These are phyloP conservation scores for Marasmius fiardii DNA, from an alignment of 1,284 basidiomycete species.

Conservation along the genomic window DNA sequence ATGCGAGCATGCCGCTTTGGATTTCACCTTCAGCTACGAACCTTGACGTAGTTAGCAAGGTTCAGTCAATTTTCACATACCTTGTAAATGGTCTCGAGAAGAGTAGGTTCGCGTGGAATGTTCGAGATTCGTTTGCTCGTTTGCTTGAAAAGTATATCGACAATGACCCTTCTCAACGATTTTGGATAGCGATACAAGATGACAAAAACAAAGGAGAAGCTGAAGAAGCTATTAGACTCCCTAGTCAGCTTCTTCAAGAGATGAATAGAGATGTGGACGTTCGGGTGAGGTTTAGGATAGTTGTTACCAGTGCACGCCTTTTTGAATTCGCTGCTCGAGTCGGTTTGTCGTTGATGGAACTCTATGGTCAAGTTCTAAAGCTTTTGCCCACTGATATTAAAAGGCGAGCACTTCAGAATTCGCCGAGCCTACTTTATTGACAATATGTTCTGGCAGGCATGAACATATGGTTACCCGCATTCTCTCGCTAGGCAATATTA, in stretches of 20 bases:
- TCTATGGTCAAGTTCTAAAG: slow-evolving; percentile 45
- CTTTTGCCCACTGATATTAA: slow-evolving; percentile 39
- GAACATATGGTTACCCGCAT: slow-evolving; percentile 81
- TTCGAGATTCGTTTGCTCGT: slow-evolving; percentile 60
- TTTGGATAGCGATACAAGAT: slow-evolving; percentile 38
- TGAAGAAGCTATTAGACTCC: slow-evolving; percentile 34
- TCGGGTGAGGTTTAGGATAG: slow-evolving; percentile 81
- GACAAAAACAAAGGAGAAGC: no score
- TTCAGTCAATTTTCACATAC: slow-evolving; percentile 50
- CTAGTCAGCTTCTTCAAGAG: slow-evolving; percentile 45
- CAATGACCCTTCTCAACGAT: slow-evolving; percentile 53
- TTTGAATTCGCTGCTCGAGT: slow-evolving; percentile 41
- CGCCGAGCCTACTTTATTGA: neutral
- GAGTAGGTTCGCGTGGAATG: slow-evolving; percentile 59
- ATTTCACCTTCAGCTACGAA: slow-evolving; percentile 28
- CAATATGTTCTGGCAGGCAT: slow-evolving; percentile 50
- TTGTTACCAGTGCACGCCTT: slow-evolving; percentile 58
- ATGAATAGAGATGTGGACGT: slow-evolving; percentile 73
- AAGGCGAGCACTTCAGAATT: slow-evolving; percentile 37
- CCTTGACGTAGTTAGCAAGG: slow-evolving; percentile 40
- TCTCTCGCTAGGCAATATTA: slow-evolving; percentile 79
- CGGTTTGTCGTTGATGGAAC: slow-evolving; percentile 24
- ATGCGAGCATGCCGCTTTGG: slow-evolving; percentile 69
- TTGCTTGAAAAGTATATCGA: slow-evolving; percentile 69
- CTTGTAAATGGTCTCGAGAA: slow-evolving; percentile 42